Base-by-base conservation (phyloP, 305 asterid genomes). In the Galium porrigens region DNA sequence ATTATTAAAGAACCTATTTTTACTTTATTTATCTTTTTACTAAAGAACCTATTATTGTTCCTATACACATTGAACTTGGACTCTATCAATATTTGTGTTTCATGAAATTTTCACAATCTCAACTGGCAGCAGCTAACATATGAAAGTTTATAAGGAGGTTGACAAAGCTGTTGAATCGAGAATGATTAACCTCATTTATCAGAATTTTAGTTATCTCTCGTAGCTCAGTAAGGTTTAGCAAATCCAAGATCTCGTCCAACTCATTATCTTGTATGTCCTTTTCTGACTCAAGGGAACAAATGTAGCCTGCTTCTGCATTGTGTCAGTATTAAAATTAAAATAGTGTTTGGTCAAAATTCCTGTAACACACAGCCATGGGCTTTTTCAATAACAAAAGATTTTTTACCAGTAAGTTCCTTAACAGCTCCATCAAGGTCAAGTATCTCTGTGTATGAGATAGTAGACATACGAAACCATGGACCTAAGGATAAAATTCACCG, bases 391-490 rank as follows among this genome's bases (percentile, higher is more conserved):
- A 18, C 17, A 60, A 53, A 46, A n/a, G 63, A 61, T n/a, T 46
- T 41, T 57, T 57, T 81, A 92, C 99, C 96, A 72, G 85, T 66
- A 53, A 92, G 95, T 56, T 76, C 87, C 67, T 73, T 74, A 8
- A 84, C 64, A 73, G 96, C 96, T 68, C 75, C 86, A 73, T 81
- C 54, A 68, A 79, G 77, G 80, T 92, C 89, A 70, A 70, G 71
- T 80, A 92, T 78, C 84, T 89, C 95, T 9, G 95, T 73, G 72
- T 92, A 92, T 68, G 90, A 83, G 58, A 87, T 77, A 57, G 76
- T 74, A 59, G 97, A 87, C 83, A 81, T 75, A 68, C 94, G 89
- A 79, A 92, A 92, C 99, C 96, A 89, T 32, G 95, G 99, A 58
- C 99, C 99, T 92, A 34, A 63, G n/a, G 59, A 49, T 61, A 33